Evolutionary conservation across 306 rosid species (phyloP).

Genomic region (Ammopiptanthus mongolicus): DNA sequence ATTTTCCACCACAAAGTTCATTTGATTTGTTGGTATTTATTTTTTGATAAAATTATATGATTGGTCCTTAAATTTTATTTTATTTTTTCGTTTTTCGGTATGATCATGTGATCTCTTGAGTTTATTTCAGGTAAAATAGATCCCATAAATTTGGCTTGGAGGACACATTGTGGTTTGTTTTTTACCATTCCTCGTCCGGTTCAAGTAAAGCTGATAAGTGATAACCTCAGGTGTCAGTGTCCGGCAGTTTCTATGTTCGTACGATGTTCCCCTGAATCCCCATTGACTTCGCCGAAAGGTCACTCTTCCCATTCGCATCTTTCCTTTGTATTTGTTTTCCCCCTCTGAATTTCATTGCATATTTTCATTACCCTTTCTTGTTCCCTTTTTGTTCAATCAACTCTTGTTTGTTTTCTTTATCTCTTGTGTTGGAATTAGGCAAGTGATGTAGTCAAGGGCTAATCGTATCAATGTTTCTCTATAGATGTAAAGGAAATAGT

Average conservation of each 20-base stretch:
- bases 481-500: neutral
- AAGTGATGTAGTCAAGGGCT: neutral
- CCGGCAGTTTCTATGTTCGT: neutral
- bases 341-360: neutral
- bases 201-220: too few species aligned
- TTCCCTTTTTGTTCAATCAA: neutral
- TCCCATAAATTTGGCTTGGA: too few species aligned
- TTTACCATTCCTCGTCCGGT: too few species aligned
- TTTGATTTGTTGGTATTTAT: too few species aligned
- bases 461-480: neutral
- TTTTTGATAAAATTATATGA: too few species aligned
- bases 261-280: neutral
- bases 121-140: too few species aligned
- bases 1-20: too few species aligned
- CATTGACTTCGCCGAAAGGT: conserved; percentile 15
- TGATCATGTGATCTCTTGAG: too few species aligned
- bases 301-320: neutral
- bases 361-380: neutral
- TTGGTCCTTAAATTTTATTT: too few species aligned
- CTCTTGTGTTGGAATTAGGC: neutral
- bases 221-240: neutral
- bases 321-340: neutral
- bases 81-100: too few species aligned
- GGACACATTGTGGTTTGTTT: too few species aligned
- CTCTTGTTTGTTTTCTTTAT: neutral